These are phyloP conservation scores for Trapa incisa DNA, from an alignment of 345 rosid species.

Conservation along the genomic window DNA sequence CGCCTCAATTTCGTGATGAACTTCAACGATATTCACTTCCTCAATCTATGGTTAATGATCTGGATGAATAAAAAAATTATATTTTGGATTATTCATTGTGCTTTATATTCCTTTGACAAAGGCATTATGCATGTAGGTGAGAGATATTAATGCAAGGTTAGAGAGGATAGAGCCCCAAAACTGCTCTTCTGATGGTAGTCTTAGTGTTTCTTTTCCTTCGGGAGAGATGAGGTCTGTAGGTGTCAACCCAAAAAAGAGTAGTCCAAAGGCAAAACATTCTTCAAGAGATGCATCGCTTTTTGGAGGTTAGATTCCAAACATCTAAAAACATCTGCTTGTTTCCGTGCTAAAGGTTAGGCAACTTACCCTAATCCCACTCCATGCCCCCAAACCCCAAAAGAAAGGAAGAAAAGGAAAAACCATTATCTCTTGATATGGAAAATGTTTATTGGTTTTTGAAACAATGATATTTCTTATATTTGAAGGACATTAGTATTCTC, in stretches of 20 bases:
- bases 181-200: slow-evolving; percentile 46
- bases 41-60: slow-evolving; percentile 53
- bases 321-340: background rate
- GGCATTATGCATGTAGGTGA: slow-evolving; percentile 44
- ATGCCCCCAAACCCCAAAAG: too few relatives aligned
- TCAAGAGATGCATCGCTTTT: slow-evolving; percentile 77
- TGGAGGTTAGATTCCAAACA: slow-evolving; percentile 46
- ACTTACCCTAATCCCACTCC: too few relatives aligned
- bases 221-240: slow-evolving; percentile 51
- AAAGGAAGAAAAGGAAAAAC: too few relatives aligned
- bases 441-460: background rate
- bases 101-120: slow-evolving; percentile 3
- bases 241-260: slow-evolving; percentile 61
- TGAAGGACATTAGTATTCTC: background rate
- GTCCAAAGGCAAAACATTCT: slow-evolving; percentile 75
- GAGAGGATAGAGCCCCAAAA: slow-evolving; percentile 81
- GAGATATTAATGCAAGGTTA: slow-evolving; percentile 89
- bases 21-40: slow-evolving; percentile 93
- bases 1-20: slow-evolving; percentile 91
- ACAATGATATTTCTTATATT: background rate
- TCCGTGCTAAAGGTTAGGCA: too few relatives aligned
- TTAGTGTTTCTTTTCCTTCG: slow-evolving; percentile 29
- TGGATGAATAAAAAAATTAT: slow-evolving; percentile 6
- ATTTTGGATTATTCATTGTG: background rate
- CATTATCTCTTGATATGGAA: too few relatives aligned